Evolutionary conservation across 2,329 filamentous ascomycete species (phyloP).

Genomic region (Acarospora socialis): DNA sequence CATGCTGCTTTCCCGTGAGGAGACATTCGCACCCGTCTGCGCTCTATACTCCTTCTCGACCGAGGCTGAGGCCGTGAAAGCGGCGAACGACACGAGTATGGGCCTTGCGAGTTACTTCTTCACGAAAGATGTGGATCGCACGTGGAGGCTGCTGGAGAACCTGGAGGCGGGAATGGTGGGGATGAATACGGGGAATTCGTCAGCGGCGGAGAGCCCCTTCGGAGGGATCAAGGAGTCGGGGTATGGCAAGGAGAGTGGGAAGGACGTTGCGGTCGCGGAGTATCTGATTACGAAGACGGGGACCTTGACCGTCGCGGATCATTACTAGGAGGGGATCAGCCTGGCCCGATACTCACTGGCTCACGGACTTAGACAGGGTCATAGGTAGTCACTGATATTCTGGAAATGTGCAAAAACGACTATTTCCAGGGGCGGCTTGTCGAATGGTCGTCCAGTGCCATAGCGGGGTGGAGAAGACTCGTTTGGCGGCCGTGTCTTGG

Average conservation of each 20-base stretch:
- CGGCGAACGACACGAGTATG: constrained; percentile 41
- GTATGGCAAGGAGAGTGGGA: constrained; percentile 53
- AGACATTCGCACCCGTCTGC: constrained; percentile 37
- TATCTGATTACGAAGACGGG: constrained; percentile 52
- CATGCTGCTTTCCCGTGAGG: constrained; percentile 31
- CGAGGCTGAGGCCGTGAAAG: constrained; percentile 35
- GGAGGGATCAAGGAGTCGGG: constrained; percentile 16
- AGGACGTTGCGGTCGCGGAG: constrained; percentile 49
- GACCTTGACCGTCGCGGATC: constrained; percentile 45
- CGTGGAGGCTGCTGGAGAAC: constrained; percentile 44
- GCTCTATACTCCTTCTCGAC: constrained; percentile 38
- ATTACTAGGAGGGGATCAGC: too few species aligned
- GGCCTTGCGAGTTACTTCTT: constrained; percentile 45
- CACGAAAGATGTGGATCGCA: constrained; percentile 44
- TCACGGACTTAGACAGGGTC: too few species aligned
- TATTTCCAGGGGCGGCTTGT: too few species aligned
- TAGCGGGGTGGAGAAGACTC: too few species aligned
- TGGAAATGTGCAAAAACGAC: too few species aligned
- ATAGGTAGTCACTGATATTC: too few species aligned
- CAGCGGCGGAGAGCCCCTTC: constrained; percentile 7
- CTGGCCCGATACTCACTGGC: too few species aligned
- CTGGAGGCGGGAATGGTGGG: constrained; percentile 41
- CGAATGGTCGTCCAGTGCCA: too few species aligned
- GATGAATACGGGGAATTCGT: constrained; percentile 18
- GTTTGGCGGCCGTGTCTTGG: too few species aligned